These are phyloP conservation scores for Echria macrotheca DNA, from an alignment of 495 filamentous ascomycete genomes.

Conservation along the genomic window DNA sequence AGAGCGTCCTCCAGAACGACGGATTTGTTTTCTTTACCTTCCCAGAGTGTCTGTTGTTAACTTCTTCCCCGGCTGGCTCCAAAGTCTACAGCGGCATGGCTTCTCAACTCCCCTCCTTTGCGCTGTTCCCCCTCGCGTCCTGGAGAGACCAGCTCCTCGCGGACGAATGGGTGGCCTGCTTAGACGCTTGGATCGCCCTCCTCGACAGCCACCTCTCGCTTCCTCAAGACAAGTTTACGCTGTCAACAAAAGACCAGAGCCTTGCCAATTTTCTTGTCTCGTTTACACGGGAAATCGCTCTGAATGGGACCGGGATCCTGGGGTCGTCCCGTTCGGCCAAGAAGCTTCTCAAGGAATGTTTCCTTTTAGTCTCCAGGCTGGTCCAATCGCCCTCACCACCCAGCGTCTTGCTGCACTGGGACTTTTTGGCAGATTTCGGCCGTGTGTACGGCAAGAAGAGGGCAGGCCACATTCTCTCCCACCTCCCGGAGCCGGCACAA, in stretches of 20 bases:
- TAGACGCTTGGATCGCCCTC: conserved; percentile 71
- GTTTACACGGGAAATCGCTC: conserved; percentile 50
- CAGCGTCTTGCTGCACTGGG: conserved; percentile 44
- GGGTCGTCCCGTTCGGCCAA: conserved; percentile 43
- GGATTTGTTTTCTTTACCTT: neutral
- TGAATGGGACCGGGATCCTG: conserved; percentile 33
- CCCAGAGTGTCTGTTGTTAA: no score
- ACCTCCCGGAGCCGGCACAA: conserved; percentile 29
- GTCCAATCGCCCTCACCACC: conserved; percentile 42
- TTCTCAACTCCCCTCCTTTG: conserved; percentile 56
- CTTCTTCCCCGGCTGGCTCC: no score
- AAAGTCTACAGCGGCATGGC: no score
- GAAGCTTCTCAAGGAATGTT: conserved; percentile 54
- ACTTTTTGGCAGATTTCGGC: conserved; percentile 53
- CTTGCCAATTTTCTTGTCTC: conserved; percentile 55
- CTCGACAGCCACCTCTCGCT: conserved; percentile 57
- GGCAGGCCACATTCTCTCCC: conserved; percentile 22
- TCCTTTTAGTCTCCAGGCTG: conserved; percentile 51
- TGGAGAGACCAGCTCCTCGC: conserved; percentile 60
- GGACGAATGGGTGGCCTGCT: conserved; percentile 70
- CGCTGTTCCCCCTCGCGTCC: conserved; percentile 64
- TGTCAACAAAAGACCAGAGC: conserved; percentile 50
- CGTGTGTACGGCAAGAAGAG: conserved; percentile 51
- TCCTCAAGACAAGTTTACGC: conserved; percentile 47
- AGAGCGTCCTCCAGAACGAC: neutral